Base-by-base conservation (phyloP, 2,329 filamentous ascomycete species). In the Sclerotiophoma versabilis region DNA sequence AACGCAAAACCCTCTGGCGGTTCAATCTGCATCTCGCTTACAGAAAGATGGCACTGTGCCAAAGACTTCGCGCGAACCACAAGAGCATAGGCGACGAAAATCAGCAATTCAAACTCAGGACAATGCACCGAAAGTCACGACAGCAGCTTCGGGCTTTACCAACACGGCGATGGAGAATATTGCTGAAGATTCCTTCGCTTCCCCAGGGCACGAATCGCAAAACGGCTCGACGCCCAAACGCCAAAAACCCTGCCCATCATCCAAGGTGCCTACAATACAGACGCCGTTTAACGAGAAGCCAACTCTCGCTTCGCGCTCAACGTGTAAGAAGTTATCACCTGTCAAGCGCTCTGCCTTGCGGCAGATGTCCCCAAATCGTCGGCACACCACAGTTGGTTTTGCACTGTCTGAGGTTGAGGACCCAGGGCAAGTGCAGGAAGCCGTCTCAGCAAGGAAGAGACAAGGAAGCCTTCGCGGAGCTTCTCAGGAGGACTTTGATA, bases 211-310 rank as follows among this genome's bases (percentile, higher is more conserved):
- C 8, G 52, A 52, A 5, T 65, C 57, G 5, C 62, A 59, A 22
- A 49, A 57, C n/a, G 65, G 66, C 11, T 75, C 75, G 2, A 74
- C 70, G 6, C 77, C 77, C 3, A 81, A 81, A 58, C 75, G 79
- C 14, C 55, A 70, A 1, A 77, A 74, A 47, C 67, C 73, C 22
- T 66, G 69, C 17, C 51, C 60, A 4, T 63, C 73, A 1, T 72
- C 70, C 57, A 73, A 70, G 38, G 57, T 64, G 5, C 65, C 72
- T 22, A 53, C 60, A 3, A 62, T 71, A 54, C 65, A 66, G 15
- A 72, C 69, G 36, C 64, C 74, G 2, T 64, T 65, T 19, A 54
- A 48, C 10, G 65, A 63, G 19, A 71, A 52, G 30, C 44, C 60
- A 11, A 48, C 34, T 8, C 19, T 52, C 1, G 25, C 41, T 2